Conservation (phyloP, 2,329 filamentous ascomycete genomes). For the Penicillium glabrum region DNA sequence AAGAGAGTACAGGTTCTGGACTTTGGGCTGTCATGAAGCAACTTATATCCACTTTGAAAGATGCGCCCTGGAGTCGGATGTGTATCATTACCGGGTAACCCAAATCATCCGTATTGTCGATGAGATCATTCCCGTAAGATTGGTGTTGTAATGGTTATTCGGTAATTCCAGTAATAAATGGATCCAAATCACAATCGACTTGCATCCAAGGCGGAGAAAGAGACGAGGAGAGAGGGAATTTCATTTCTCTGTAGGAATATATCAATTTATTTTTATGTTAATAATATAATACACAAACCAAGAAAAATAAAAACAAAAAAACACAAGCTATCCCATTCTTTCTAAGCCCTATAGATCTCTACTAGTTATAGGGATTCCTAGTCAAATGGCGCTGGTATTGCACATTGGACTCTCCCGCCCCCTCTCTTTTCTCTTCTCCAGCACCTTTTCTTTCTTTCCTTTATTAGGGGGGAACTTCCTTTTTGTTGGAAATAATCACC, state of each 20-base stretch:
- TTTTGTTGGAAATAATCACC: not conserved
- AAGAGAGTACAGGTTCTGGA: not conserved
- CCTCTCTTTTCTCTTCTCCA: slow-evolving; percentile 13
- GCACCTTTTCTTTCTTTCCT: not conserved
- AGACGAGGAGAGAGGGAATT: not conserved
- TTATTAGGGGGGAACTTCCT: not conserved
- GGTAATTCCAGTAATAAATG: not conserved
- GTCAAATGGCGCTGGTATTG: not conserved
- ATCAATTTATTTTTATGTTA: too few relatives aligned
- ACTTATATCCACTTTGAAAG: not conserved
- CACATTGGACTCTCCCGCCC: slow-evolving; percentile 6
- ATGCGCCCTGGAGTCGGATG: not conserved
- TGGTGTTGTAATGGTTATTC: not conserved
- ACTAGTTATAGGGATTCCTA: too few relatives aligned
- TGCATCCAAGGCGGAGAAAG: not conserved
- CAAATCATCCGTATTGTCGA: not conserved
- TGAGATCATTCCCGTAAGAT: slow-evolving; percentile 1
- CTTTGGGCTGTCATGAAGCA: not conserved
- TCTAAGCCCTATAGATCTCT: too few relatives aligned
- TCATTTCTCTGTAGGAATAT: too few relatives aligned
- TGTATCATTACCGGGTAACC: not conserved
- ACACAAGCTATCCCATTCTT: too few relatives aligned
- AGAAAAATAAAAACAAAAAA: too few relatives aligned
- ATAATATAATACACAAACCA: too few relatives aligned
- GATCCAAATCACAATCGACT: not conserved